These are phyloP conservation scores for Zanthoxylum bungeanum DNA, from an alignment of 345 rosid genomes.

Conservation along the genomic window DNA sequence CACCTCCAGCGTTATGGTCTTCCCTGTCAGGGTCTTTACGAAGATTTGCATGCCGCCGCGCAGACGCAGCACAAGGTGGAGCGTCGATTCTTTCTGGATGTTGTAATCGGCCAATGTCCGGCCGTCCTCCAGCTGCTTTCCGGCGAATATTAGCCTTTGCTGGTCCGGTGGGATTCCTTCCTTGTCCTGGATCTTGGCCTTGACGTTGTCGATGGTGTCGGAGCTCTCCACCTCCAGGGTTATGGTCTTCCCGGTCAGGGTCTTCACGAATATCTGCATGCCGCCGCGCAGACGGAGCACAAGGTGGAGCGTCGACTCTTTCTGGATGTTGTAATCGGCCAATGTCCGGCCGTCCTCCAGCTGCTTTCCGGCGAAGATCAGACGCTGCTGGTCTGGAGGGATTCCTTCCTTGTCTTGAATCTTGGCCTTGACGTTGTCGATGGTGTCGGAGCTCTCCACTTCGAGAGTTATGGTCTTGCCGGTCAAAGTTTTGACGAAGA, in stretches of 20 bases:
- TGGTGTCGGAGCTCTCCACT: slow-evolving; percentile 19
- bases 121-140: slow-evolving; percentile 19
- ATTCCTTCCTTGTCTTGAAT: slow-evolving; percentile 23
- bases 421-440: slow-evolving; percentile 17
- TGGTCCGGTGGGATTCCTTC: slow-evolving; percentile 16
- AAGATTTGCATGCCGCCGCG: slow-evolving; percentile 20
- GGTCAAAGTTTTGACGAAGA: slow-evolving; percentile 15
- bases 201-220: slow-evolving; percentile 20
- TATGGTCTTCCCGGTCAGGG: slow-evolving; percentile 16
- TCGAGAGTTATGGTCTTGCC: slow-evolving; percentile 20
- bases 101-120: slow-evolving; percentile 16
- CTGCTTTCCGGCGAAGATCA: slow-evolving; percentile 25
- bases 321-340: slow-evolving; percentile 36
- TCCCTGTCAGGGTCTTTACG: slow-evolving; percentile 12
- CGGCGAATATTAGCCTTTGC: slow-evolving; percentile 19
- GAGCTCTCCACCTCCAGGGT: slow-evolving; percentile 19
- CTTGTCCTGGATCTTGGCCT: slow-evolving; percentile 20
- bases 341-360: slow-evolving; percentile 29
- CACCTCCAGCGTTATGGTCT: slow-evolving; percentile 14
- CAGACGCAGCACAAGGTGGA: slow-evolving; percentile 9
- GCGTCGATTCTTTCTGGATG: slow-evolving; percentile 17
- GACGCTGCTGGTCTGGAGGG: slow-evolving; percentile 37
- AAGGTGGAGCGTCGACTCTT: slow-evolving; percentile 28
- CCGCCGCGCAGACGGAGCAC: slow-evolving; percentile 36
- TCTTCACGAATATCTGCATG: slow-evolving; percentile 18